phyloP scores from a whole-genome alignment of 495 filamentous ascomycete genomes.

The Pseudoneurospora amorphoporcata region DNA sequence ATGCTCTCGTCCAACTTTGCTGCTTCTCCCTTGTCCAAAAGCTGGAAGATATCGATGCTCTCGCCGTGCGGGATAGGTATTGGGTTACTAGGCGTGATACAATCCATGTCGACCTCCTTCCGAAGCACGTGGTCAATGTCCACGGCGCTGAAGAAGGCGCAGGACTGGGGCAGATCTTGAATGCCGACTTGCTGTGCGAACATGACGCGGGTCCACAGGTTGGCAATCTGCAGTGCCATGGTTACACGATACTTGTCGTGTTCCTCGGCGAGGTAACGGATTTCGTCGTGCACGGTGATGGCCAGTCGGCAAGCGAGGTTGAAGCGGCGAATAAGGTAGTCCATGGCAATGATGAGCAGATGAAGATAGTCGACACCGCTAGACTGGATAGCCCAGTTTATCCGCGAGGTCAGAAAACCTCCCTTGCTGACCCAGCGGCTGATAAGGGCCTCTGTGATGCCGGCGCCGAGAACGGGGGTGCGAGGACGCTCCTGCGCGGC shows the following conservation, averaged over 20 bases:
- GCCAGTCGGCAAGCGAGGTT: conserved; percentile 75
- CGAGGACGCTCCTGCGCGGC: conserved; percentile 85
- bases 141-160: conserved; percentile 90
- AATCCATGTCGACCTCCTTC: conserved; percentile 97
- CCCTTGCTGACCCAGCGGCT: conserved; percentile 77
- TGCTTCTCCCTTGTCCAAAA: conserved; percentile 53
- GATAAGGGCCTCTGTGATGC: conserved; percentile 93
- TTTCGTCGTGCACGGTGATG: conserved; percentile 96
- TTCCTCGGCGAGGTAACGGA: conserved; percentile 80
- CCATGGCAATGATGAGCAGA: conserved; percentile 87
- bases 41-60: conserved; percentile 63
- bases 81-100: conserved; percentile 79
- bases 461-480: conserved; percentile 89
- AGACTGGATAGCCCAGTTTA: conserved; percentile 99
- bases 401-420: conserved; percentile 87
- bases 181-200: conserved; percentile 96
- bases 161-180: conserved; percentile 83
- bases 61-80: conserved; percentile 75
- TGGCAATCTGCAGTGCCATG: conserved; percentile 87
- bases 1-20: conserved; percentile 57
- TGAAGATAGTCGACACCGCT: conserved; percentile 97
- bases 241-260: conserved; percentile 80
- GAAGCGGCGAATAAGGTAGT: conserved; percentile 80
- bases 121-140: conserved; percentile 90
- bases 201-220: conserved; percentile 94